phyloP scores from a whole-genome alignment of 1,284 basidiomycete species.

The Ceratobasidium sp. region DNA sequence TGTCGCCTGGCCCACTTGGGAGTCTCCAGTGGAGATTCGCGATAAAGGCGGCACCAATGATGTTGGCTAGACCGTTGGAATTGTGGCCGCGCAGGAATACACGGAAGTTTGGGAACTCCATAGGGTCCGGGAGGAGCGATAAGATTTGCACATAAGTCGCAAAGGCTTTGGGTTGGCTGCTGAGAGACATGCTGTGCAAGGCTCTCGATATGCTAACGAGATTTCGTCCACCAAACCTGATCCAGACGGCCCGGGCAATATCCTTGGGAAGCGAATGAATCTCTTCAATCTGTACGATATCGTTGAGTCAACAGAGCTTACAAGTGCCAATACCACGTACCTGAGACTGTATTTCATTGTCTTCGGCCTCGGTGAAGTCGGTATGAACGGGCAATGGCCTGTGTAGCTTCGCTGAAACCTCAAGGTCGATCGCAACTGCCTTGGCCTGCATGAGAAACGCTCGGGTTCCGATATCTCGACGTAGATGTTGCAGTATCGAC shows the following conservation, averaged over 20 bases:
- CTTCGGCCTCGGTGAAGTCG: conserved; percentile 14
- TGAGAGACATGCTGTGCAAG: conserved; percentile 1
- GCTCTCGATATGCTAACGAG: conserved; percentile 8
- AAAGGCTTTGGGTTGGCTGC: conserved; percentile 30
- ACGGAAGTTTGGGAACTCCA: conserved; percentile 11
- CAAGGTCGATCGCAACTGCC: too few relatives aligned
- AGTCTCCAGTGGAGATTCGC: conserved; percentile 18
- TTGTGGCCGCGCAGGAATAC: conserved; percentile 18
- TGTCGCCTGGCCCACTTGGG: conserved; percentile 27
- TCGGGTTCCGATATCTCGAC: too few relatives aligned
- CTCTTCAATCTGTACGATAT: conserved; percentile 16
- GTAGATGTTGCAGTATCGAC: too few relatives aligned
- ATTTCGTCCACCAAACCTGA: conserved; percentile 13
- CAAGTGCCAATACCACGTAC: too few relatives aligned
- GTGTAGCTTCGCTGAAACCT: too few relatives aligned
- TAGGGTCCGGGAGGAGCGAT: conserved; percentile 17
- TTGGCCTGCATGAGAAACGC: too few relatives aligned
- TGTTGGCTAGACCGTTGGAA: conserved; percentile 5
- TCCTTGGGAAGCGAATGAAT: conserved; percentile 18
- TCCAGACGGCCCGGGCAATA: conserved; percentile 12
- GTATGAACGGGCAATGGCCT: conserved; percentile 11
- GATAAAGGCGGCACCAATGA: conserved; percentile 17
- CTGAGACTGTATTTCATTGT: conserved; percentile 31
- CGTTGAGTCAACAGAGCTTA: too few relatives aligned
- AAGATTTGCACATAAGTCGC: conserved; percentile 28